A percentile compares a stretch with the other conserved stretches of the same genome.
Conservation (phyloP, 179 eudicot species). For the Patellifolia procumbens region DNA sequence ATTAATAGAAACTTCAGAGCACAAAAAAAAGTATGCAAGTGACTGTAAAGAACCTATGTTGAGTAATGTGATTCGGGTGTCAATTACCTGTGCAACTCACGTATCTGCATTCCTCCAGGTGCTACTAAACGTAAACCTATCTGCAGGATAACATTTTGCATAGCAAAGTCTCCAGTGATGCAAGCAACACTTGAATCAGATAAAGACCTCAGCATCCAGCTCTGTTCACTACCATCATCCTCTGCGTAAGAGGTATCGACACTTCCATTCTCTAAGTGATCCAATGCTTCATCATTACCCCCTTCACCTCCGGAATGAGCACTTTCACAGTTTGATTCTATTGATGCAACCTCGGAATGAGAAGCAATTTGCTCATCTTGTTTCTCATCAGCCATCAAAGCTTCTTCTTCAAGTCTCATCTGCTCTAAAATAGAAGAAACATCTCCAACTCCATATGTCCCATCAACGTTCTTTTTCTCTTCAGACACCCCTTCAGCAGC, state of each 20-base stretch:
- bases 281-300: slow-evolving; percentile 34
- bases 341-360: slow-evolving; percentile 17
- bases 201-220: slow-evolving; percentile 80
- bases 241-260: slow-evolving; percentile 49
- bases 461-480: slow-evolving; percentile 27
- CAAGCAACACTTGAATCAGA: slow-evolving; percentile 95
- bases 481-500: slow-evolving; percentile 27
- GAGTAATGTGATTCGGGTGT: background rate
- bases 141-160: slow-evolving; percentile 95
- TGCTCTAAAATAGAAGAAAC: slow-evolving; percentile 55
- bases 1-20: background rate
- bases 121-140: slow-evolving; percentile 95
- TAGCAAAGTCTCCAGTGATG: slow-evolving; percentile 83
- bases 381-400: slow-evolving; percentile 27
- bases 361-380: slow-evolving; percentile 26
- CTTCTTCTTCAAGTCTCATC: slow-evolving; percentile 67
- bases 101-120: slow-evolving; percentile 98
- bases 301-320: slow-evolving; percentile 32
- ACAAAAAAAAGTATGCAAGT: background rate
- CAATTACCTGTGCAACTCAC: slow-evolving; percentile 82
- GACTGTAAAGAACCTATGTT: background rate
- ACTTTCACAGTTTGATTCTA: background rate
- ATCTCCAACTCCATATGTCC: slow-evolving; percentile 36
- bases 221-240: slow-evolving; percentile 87
- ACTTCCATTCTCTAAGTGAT: slow-evolving; percentile 57